phyloP scores from a whole-genome alignment of 192 early-diverging fungal genomes.

The Cladochytrium replicatum region DNA sequence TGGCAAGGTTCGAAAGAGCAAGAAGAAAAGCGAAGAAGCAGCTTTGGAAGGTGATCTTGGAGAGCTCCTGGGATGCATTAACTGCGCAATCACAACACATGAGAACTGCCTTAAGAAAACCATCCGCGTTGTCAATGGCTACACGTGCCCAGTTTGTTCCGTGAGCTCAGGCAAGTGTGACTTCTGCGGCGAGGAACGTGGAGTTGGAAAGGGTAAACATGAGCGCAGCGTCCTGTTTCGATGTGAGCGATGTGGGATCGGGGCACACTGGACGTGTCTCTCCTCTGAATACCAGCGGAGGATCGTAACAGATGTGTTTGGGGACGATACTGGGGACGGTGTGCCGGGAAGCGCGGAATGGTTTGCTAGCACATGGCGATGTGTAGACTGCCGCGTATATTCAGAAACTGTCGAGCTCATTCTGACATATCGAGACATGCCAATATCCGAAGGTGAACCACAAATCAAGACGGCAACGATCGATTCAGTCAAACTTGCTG shows the following conservation, averaged over 20 bases:
- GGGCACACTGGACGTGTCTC: slow-evolving; percentile 14
- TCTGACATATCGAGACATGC: slow-evolving; percentile 20
- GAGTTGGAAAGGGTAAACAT: slow-evolving; percentile 1
- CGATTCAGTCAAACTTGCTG: neutral
- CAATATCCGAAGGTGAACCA: neutral
- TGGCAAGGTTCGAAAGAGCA: no score
- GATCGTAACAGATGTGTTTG: no score
- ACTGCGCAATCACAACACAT: slow-evolving; percentile 11
- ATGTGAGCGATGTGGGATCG: slow-evolving; percentile 10
- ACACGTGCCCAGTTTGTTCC: no score
- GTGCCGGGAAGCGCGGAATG: neutral
- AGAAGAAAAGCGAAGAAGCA: slow-evolving; percentile 1
- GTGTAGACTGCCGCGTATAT: slow-evolving; percentile 31
- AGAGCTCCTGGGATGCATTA: slow-evolving; percentile 4
- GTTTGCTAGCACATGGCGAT: slow-evolving; percentile 16
- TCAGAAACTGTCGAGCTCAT: slow-evolving; percentile 16
- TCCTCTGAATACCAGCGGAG: no score
- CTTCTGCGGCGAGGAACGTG: no score
- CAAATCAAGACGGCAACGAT: neutral
- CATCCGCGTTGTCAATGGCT: no score
- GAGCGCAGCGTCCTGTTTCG: slow-evolving; percentile 9
- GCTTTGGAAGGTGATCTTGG: slow-evolving; percentile 17
- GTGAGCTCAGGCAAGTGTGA: no score
- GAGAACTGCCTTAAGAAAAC: neutral
- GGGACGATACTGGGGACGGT: slow-evolving; percentile 4